Base-by-base conservation (phyloP, 2,329 filamentous ascomycete species). In the Teratosphaeria nubilosa region DNA sequence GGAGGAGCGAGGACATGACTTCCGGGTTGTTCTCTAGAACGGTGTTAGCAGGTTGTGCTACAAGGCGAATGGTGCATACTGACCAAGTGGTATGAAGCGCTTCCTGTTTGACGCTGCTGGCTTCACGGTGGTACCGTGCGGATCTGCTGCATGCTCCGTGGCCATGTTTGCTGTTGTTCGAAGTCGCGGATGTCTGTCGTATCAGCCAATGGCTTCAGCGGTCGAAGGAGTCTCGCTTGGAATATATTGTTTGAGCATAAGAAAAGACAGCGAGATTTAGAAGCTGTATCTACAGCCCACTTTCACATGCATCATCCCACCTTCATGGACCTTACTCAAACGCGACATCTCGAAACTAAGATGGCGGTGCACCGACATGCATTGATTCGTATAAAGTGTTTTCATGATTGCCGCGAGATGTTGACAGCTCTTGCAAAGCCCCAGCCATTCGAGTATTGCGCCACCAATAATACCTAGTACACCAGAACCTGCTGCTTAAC, bases 21-120 rank as follows among this genome's bases (percentile, higher is more conserved):
- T 76, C 72, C 4, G 81, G 81, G 64, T 83, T 82, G 71, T 82
- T 83, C 62, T 84, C 80, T 70, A 68, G 62, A 3, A 2, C 5
- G 16, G 5, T n/a, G 41, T 48, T 16, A 48, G 41, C 41, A 5
- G 20, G 5, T 5, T 48, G 3, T n/a, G 41, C 41, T n/a, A 22
- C n/a, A 6, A 20, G 9, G 3, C n/a, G 20, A 20, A 22, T 48
- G 20, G 22, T 20, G 6, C 6, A 20, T 24, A 52, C 56, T 20
- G 63, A 67, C 66, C 66, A 10, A 68, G 62, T 27, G 66, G 66
- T 16, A 68, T 56, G 59, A 67, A 68, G 55, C 59, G 61, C 58
- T 67, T 67, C 58, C 63, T 66, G 32, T 56, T 59, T 13, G 54
- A 56, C 24, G 50, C 22, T 27, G 54, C 34, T 37, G 54, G 31